A percentile compares a stretch with the other conserved stretches of the same genome.
Conservation (phyloP, 164 flowering plant genomes). For the Paratinospora sagittata region DNA sequence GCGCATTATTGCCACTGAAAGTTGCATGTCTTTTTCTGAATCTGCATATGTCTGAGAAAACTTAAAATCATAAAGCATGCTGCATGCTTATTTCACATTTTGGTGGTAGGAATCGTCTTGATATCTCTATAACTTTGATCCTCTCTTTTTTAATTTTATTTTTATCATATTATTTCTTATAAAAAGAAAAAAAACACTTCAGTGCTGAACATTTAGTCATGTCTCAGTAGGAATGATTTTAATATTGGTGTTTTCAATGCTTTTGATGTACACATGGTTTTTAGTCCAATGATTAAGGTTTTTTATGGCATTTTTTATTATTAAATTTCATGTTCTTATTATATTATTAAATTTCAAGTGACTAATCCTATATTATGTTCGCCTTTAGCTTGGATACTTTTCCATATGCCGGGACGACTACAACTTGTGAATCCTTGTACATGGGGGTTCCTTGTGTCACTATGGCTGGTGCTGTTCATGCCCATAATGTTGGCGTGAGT, state of each 20-base stretch:
- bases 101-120: not conserved
- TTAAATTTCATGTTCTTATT: too few relatives aligned
- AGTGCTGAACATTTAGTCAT: not conserved
- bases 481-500: constrained; percentile 97
- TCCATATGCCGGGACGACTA: constrained; percentile 98
- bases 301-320: not conserved
- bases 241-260: not conserved
- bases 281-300: not conserved
- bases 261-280: not conserved
- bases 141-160: not conserved
- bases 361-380: not conserved
- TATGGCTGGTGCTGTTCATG: constrained; percentile 94
- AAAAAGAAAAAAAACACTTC: too few relatives aligned
- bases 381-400: constrained; percentile 87
- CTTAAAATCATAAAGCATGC: not conserved
- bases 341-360: not conserved
- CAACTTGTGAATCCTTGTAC: constrained; percentile 93
- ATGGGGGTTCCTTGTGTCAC: constrained; percentile 99
- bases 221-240: not conserved
- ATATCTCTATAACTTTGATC: not conserved
- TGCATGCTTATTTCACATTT: not conserved
- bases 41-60: not conserved
- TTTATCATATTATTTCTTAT: too few relatives aligned
- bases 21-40: not conserved
- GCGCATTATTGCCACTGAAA: not conserved